Evolutionary conservation across 352 stramenopile genomes (phyloP), one percentile per base, ranked within the genome.

Genomic region (Globisporangium carolinianum): DNA sequence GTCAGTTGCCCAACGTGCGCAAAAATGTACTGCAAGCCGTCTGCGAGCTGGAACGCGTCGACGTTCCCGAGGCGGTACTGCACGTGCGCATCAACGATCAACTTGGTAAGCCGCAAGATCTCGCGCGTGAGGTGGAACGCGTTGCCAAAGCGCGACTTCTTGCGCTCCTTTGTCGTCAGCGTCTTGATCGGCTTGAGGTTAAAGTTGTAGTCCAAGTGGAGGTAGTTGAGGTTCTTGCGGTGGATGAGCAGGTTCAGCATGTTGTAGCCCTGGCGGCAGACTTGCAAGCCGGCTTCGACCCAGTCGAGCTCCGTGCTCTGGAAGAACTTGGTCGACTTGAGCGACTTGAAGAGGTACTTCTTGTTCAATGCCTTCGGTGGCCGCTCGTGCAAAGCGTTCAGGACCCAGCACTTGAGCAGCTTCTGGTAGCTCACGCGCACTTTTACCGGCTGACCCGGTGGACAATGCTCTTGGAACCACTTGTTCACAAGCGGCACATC

Each of bases 181-280:
- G 97, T 99, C 83, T 99, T 99, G 75, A 98, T 99, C 5, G 98
- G 98, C 75, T 99, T 99, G n/a, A 99, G 71, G 76, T 99, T 99
- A 70, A 99, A 99, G 70, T 99, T 99, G 88, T 99, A 99, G 73
- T 99, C 98, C 63, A 99, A 83, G 77, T 99, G 97, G 41, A 99
- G 76, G 70, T 99, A 99, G 69, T 99, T 99, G 14, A 99, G 74
- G 67, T 98, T 98, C 72, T 99, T 99, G 51, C 97, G 87, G 66
- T 99, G 97, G 64, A 99, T 99, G 35, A 99, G 72, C 54, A 99
- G 70, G 69, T 99, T 99, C 37, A 99, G 83, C 90, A 99, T 99
- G 73, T 99, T 99, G 86, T 99, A 98, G 35, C 98, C 98, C 76
- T 99, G 98, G 32, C 96, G 86, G 71, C 96, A 99, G 6, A 99